Evolutionary conservation across 1,139 yeast genomes (phyloP), one percentile per base, ranked within the genome.

Genomic region (Debaryomyces psychrophilus): DNA sequence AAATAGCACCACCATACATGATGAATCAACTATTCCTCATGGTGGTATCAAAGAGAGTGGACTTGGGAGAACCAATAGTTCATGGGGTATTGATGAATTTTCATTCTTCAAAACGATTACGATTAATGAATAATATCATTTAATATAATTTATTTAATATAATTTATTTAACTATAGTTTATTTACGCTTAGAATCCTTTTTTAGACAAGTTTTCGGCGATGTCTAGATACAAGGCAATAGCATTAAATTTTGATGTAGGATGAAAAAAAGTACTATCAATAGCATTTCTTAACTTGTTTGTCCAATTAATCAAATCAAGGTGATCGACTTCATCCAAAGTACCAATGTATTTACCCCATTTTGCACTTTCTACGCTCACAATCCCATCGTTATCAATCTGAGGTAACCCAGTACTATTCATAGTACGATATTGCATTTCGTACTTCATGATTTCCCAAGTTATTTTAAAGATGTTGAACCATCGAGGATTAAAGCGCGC

Each of bases 331-430:
- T 83, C 77, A 37, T 82, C 82, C 36, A 90, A 63, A 0, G 95
- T 87, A 0, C 97, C 97, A 53, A 84, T 59, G 61, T 87, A 89
- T 35, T 79, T 68, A 0, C 97, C 97, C 97, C 97, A 90, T 58
- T 78, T 79, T 1, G 95, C 73, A 49, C 95, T 87, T 34, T 73
- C 71, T 1, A 89, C 87, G 51, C 93, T 85, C 1, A 90, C 96
- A 67, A 90, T 65, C 0, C 97, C 97, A 67, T 90, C 97, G 61
- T 89, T 90, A 28, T 80, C 85, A 8, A 59, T 42, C 9, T 45
- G 26, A 23, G 80, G 65, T n/a, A 44, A 42, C 2, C 29, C 44
- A 14, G 47, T 46, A 11, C 43, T 34, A 15, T 37, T 46, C 26
- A 34, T 50, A 49, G 53, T 38, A 29, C 45, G 47, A 4, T 42